Evolutionary conservation across 371 early-diverging fungal genomes (phyloP), one percentile per base, ranked within the genome.

Genomic region (Basidiobolus heterosporus): DNA sequence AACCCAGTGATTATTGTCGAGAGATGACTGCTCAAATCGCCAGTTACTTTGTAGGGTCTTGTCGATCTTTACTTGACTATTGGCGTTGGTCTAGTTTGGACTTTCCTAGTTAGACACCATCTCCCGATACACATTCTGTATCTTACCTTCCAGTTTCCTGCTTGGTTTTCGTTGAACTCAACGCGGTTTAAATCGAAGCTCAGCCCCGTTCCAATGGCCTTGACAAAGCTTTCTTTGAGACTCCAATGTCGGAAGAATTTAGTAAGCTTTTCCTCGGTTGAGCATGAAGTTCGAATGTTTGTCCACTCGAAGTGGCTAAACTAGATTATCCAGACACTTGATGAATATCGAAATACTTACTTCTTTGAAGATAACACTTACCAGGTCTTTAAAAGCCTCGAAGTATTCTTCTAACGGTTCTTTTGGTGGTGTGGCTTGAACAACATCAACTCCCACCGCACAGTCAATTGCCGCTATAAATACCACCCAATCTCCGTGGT

Each of bases 401-500:
- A 70, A 47, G 30, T 44, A 64, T 66, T 4, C 44, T 48, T 38
- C 59, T 55, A 21, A 64, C 55, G 41, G 59, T 55, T 30, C 30
- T 3, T 40, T 52, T 51, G 60, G 54, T 14, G 41, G 17, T 42
- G 66, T 63, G 16, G 68, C 55, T 21, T 44, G 47, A 6, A 66
- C 66, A 13, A 69, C 63, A 55, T 78, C 75, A 1, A 75, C 56
- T 21, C 79, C 79, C 20, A 78, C 56, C 7, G 47, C 44, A 37
- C 51, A 46, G 36, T 44, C 38, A 23, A 41, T 42, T 35, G 52
- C 53, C 11, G 62, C 63, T 11, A 59, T 67, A 21, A 70, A 62
- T 16, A 70, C 61, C 15, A 73, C 72, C 74, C 70, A 78, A 56
- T 72, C 60, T n/a, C 74, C 75, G 52, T 74, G 71, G 62, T 78